These are phyloP conservation scores for Candida tibetensis DNA, from an alignment of 805 yeast species.

Conservation along the genomic window DNA sequence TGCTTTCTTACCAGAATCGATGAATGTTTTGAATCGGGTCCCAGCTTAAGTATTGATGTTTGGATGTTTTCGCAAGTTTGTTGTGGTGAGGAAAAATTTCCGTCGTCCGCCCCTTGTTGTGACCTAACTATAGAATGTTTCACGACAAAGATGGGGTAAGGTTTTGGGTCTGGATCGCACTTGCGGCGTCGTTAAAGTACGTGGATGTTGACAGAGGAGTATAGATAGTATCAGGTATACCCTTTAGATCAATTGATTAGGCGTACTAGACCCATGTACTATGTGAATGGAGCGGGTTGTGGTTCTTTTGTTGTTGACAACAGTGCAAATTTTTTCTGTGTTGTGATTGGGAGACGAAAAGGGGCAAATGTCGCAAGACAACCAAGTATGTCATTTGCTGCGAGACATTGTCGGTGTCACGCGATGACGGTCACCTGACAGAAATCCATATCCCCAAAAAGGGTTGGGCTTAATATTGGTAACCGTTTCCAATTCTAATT, in stretches of 20 bases:
- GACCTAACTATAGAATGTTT: conserved; percentile 1
- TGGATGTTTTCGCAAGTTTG: conserved; percentile 19
- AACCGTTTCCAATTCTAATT: too few species aligned
- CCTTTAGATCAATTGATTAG: conserved; percentile 12
- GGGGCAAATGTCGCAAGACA: not conserved
- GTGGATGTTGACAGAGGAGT: not conserved
- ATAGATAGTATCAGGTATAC: conserved; percentile 1
- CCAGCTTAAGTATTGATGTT: conserved; percentile 21
- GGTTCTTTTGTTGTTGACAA: conserved; percentile 6
- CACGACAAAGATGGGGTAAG: conserved; percentile 1
- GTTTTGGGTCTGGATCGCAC: conserved; percentile 1
- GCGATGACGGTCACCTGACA: too few species aligned
- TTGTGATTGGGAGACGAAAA: conserved; percentile 2
- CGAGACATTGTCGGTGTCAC: too few species aligned
- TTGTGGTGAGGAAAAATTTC: conserved; percentile 12
- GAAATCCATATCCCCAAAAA: too few species aligned
- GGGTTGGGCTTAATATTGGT: too few species aligned
- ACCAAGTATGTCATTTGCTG: too few species aligned
- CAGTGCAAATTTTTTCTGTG: conserved; percentile 7
- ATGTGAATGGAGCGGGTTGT: not conserved
- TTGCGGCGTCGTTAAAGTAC: conserved; percentile 5
- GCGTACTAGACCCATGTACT: conserved; percentile 8
- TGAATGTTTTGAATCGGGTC: too few species aligned
- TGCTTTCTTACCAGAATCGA: conserved; percentile 10
- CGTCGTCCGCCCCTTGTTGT: conserved; percentile 14